Percentiles rank a stretch among this genome's conserved stretches.
Evolutionary conservation across 129 eudicot genomes (phyloP).

Genomic region (Flaveria ramosissima): DNA sequence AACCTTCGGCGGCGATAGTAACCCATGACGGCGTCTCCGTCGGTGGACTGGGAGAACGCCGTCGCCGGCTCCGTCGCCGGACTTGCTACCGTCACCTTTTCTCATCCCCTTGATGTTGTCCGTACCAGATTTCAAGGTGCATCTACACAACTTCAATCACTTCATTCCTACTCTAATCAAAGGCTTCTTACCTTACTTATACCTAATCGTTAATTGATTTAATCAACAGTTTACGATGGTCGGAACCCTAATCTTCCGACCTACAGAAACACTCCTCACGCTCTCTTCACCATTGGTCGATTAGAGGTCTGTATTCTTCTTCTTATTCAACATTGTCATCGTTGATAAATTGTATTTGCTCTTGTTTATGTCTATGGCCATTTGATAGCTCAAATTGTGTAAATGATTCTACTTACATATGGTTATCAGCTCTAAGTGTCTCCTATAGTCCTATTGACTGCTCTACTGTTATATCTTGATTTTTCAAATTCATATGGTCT

Average conservation of each 20-base stretch:
- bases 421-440: no score
- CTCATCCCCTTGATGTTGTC: constrained; percentile 97
- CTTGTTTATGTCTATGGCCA: no score
- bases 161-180: not conserved
- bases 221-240: constrained; percentile 73
- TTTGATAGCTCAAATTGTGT: no score
- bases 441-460: no score
- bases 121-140: constrained; percentile 96
- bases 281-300: constrained; percentile 89
- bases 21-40: constrained; percentile 35
- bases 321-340: not conserved
- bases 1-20: not conserved
- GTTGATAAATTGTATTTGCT: no score
- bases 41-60: constrained; percentile 83
- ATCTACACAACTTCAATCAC: not conserved
- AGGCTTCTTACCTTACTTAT: not conserved
- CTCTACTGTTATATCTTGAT: no score
- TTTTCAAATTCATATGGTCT: no score
- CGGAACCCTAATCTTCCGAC: constrained; percentile 64
- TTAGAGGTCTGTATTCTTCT: constrained; percentile 57
- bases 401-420: no score
- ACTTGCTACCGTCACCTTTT: constrained; percentile 80
- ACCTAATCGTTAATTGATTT: not conserved
- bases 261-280: constrained; percentile 85
- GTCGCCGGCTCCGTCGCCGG: constrained; percentile 94